Evolutionary conservation across 1,284 basidiomycete genomes (phyloP), one percentile per base, ranked within the genome.

Genomic region (Sparassis latifolia): DNA sequence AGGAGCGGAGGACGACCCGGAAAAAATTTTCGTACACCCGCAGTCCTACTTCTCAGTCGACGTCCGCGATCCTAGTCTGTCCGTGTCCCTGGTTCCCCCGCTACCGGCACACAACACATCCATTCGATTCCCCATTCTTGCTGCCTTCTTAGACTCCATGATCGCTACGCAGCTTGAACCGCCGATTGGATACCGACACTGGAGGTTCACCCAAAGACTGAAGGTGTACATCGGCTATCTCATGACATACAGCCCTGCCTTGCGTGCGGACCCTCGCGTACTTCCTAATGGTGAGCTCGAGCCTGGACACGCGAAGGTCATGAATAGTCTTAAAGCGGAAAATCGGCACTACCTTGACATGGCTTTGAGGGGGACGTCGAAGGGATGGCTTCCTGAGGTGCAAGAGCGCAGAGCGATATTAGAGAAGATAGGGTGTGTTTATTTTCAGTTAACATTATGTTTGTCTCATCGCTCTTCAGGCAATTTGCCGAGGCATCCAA

Each of bases 1-100:
- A 6, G 1, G 35, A 37, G 35, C 12, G 35, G 35, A 37, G 12
- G 6, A 37, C 35, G 35, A 37, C 35, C 35, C 35, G 35, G 35
- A 37, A 12, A 12, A 37, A 6, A 37, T 37, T 12, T 37, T 7
- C 35, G 35, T 56, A 10, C 54, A 56, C 31, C 49, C 48, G 10
- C 30, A 41, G 2, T 51, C 54, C n/a, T 42, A 41, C 33, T 56
- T 42, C 46, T 47, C 46, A 37, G 49, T 56, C 38, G 54, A 56
- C 30, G 44, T 56, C 5, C 39, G 39, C 35, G 52, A 56, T 39
- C 52, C 39, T 29, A 37, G 35, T 12, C 35, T 37, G 35, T 56
- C 54, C 31, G 20, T 41, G 20, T 27, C 49, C 29, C 45, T 45
- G 38, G 35, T 32, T 10, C 27, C 27, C 20, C 49, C 43, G 32